phyloP scores from a whole-genome alignment of 2,329 filamentous ascomycete species.

The Hypoxylon sp. region DNA sequence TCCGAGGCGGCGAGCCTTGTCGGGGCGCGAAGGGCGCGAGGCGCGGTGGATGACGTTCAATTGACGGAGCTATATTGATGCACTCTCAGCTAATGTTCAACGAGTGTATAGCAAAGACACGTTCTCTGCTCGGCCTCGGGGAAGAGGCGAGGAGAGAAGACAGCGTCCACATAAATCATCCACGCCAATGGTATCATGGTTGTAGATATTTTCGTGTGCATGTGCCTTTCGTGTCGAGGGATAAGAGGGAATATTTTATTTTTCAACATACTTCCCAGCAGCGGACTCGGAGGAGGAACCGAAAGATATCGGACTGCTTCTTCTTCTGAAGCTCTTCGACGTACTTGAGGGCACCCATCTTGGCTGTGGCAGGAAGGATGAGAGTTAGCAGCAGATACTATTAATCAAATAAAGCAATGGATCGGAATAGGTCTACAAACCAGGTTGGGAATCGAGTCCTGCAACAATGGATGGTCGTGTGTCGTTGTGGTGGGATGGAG shows the following conservation, averaged over 20 bases:
- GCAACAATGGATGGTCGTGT: conserved; percentile 48
- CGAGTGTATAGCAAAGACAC: conserved; percentile 91
- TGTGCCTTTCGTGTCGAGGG: conserved; percentile 40
- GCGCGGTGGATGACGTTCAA: conserved; percentile 99
- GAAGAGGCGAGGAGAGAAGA: conserved; percentile 37
- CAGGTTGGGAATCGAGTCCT: conserved; percentile 48
- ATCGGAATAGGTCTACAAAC: conserved; percentile 37
- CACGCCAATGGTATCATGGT: conserved; percentile 42
- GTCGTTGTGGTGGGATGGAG: conserved; percentile 43
- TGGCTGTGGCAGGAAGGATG: conserved; percentile 51
- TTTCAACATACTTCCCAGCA: conserved; percentile 96
- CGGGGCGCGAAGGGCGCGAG: conserved; percentile 95
- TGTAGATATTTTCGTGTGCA: conserved; percentile 42
- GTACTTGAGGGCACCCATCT: conserved; percentile 99
- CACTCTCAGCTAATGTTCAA: conserved; percentile 99
- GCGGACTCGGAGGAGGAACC: conserved; percentile 99
- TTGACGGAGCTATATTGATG: conserved; percentile 99
- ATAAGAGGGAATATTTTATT: conserved; percentile 43
- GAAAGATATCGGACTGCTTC: conserved; percentile 99
- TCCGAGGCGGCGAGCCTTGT: conserved; percentile 99
- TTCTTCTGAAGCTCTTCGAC: conserved; percentile 99
- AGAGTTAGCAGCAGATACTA: conserved; percentile 37
- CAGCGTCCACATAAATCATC: conserved; percentile 49
- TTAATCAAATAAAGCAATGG: conserved; percentile 3
- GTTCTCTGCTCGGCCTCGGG: conserved; percentile 45